A percentile compares a stretch with the other conserved stretches of the same genome.
phyloP scores from a whole-genome alignment of 2,329 filamentous ascomycete genomes.

The Penicillium frequentans region DNA sequence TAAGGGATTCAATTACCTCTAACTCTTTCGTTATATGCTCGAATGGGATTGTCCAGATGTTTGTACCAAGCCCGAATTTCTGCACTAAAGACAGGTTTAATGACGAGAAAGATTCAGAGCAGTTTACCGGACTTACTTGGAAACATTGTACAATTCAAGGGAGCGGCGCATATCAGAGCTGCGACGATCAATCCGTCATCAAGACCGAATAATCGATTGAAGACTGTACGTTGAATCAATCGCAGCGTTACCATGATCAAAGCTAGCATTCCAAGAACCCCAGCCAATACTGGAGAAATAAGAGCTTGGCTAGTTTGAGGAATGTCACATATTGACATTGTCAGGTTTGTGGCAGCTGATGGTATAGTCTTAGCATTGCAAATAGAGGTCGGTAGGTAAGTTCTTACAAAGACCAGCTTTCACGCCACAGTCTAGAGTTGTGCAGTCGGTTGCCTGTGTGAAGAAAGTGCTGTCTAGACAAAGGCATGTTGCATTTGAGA shows the following conservation, averaged over 20 bases:
- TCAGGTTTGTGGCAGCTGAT: slow-evolving; percentile 4
- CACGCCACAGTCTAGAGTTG: slow-evolving; percentile 2
- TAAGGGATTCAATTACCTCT: background rate
- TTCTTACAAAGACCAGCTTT: slow-evolving; percentile 4
- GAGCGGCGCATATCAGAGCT: slow-evolving; percentile 1
- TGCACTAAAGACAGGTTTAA: background rate
- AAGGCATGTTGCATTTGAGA: slow-evolving; percentile 2
- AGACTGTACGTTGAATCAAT: background rate
- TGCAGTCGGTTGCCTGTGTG: slow-evolving; percentile 1
- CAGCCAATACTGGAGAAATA: slow-evolving; percentile 1
- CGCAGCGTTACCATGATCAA: background rate
- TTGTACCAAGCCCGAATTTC: slow-evolving; percentile 1
- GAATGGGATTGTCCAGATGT: slow-evolving; percentile 5
- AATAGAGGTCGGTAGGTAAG: background rate
- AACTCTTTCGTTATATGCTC: background rate
- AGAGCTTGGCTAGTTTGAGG: background rate
- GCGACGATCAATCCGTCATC: slow-evolving; percentile 3
- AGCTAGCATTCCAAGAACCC: slow-evolving; percentile 2
- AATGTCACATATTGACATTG: slow-evolving; percentile 3
- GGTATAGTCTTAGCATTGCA: background rate
- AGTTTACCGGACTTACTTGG: background rate
- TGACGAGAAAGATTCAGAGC: background rate
- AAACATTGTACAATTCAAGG: slow-evolving; percentile 4
- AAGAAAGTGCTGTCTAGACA: slow-evolving; percentile 5
- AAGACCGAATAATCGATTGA: background rate